These are phyloP conservation scores for Cytospora leucostoma DNA, from an alignment of 2,329 filamentous ascomycete species.

Conservation along the genomic window DNA sequence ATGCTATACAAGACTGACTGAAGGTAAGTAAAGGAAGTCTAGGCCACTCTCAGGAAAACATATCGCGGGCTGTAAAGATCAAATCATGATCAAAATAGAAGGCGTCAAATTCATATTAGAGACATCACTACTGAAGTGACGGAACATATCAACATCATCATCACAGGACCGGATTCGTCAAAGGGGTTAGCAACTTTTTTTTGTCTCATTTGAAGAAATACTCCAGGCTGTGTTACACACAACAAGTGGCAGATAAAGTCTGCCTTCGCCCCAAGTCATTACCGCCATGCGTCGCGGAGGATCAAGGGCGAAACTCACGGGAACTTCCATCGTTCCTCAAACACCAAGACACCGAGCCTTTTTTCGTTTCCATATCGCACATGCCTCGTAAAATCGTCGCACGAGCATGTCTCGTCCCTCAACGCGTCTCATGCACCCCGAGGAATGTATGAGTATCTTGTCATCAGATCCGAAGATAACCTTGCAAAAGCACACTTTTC, in stretches of 20 bases:
- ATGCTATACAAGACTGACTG: too few species aligned
- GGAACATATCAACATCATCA: neutral
- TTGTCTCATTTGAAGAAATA: neutral
- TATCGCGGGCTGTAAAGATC: too few species aligned
- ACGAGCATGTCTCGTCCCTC: neutral
- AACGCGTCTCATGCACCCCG: constrained; percentile 6
- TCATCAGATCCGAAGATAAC: neutral
- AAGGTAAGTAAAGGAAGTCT: too few species aligned
- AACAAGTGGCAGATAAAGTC: neutral
- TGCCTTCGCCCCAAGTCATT: neutral
- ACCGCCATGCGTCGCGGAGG: neutral
- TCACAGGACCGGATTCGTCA: neutral
- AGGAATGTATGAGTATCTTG: neutral
- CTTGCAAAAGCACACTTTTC: neutral
- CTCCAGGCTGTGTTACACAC: neutral
- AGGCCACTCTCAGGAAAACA: too few species aligned
- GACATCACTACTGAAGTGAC: too few species aligned
- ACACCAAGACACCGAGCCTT: neutral
- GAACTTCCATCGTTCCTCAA: neutral
- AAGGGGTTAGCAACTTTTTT: neutral
- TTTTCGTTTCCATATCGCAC: neutral
- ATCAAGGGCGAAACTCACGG: neutral
- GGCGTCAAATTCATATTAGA: too few species aligned
- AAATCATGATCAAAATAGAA: too few species aligned
- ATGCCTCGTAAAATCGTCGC: constrained; percentile 1